Evolutionary conservation across 2,329 filamentous ascomycete species (phyloP).

Genomic region (Colletotrichum agaves): DNA sequence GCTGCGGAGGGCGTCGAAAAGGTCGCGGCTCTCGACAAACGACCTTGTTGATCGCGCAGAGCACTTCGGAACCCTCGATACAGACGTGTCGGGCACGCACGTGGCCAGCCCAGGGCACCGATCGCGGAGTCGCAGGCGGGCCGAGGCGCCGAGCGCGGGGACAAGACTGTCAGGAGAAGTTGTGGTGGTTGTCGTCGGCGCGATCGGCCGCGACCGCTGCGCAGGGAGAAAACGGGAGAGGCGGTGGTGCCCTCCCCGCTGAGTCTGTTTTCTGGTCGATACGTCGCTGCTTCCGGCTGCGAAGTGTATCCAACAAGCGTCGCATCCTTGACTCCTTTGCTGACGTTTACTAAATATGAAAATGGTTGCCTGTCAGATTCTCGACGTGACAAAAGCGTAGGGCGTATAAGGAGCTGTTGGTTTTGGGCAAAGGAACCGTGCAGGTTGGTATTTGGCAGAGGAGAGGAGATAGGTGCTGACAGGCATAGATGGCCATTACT

Average conservation of each 20-base stretch:
- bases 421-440: too few relatives aligned
- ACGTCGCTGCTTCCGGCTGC: slow-evolving; percentile 1
- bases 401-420: too few relatives aligned
- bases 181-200: background rate
- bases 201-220: slow-evolving; percentile 10
- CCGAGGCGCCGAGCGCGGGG: slow-evolving; percentile 14
- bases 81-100: slow-evolving; percentile 47
- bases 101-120: slow-evolving; percentile 47
- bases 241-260: background rate
- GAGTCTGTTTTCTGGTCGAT: background rate
- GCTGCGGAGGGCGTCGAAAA: slow-evolving; percentile 40
- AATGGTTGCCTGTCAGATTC: too few relatives aligned
- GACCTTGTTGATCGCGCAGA: slow-evolving; percentile 46
- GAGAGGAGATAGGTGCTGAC: too few relatives aligned
- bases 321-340: too few relatives aligned
- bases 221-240: slow-evolving; percentile 12
- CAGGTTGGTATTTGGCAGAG: too few relatives aligned
- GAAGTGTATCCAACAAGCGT: slow-evolving; percentile 14
- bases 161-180: background rate
- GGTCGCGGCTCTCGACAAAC: slow-evolving; percentile 38
- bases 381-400: too few relatives aligned
- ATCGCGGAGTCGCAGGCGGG: slow-evolving; percentile 41
- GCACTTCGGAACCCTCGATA: slow-evolving; percentile 43
- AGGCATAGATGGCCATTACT: too few relatives aligned
- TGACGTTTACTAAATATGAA: too few relatives aligned